Conservation (phyloP, 2,329 filamentous ascomycete species). For the Gyromitra esculenta region DNA sequence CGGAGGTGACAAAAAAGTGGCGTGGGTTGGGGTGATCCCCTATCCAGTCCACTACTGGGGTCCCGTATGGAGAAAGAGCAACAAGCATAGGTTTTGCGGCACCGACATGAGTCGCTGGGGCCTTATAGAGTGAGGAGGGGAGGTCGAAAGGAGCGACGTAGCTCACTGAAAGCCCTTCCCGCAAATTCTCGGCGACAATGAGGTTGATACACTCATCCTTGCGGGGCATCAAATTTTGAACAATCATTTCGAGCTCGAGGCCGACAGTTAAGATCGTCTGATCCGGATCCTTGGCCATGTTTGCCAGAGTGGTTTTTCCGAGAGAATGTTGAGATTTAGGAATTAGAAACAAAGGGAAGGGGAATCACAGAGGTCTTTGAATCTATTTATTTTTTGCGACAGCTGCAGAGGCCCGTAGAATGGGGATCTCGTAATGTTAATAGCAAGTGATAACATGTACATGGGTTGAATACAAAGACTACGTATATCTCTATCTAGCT, state of each 20-base stretch:
- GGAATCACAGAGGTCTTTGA: not conserved
- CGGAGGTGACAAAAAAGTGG: constrained; percentile 29
- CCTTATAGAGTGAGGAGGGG: not conserved
- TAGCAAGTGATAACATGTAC: not conserved
- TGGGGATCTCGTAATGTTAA: not conserved
- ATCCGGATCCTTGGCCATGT: not conserved
- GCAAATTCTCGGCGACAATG: constrained; percentile 14
- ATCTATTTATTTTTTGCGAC: not conserved
- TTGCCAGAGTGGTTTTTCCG: not conserved
- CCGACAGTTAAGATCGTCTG: constrained; percentile 38
- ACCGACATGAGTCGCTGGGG: constrained; percentile 10
- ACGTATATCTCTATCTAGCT: not conserved
- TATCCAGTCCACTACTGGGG: constrained; percentile 35
- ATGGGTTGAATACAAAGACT: not conserved
- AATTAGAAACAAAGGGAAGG: not conserved
- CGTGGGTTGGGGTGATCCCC: constrained; percentile 26
- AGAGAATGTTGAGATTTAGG: not conserved
- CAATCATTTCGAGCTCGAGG: constrained; percentile 32
- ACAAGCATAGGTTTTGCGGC: constrained; percentile 18
- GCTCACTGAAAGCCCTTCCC: constrained; percentile 11
- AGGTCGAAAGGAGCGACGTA: constrained; percentile 2
- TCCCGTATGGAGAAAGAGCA: not conserved
- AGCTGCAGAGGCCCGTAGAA: constrained; percentile 11
- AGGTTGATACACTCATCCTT: not conserved
- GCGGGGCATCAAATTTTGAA: not conserved